Evolutionary conservation across 139 green algal genomes (phyloP), one percentile per base, ranked within the genome.

Genomic region (Picochlorum sp.): DNA sequence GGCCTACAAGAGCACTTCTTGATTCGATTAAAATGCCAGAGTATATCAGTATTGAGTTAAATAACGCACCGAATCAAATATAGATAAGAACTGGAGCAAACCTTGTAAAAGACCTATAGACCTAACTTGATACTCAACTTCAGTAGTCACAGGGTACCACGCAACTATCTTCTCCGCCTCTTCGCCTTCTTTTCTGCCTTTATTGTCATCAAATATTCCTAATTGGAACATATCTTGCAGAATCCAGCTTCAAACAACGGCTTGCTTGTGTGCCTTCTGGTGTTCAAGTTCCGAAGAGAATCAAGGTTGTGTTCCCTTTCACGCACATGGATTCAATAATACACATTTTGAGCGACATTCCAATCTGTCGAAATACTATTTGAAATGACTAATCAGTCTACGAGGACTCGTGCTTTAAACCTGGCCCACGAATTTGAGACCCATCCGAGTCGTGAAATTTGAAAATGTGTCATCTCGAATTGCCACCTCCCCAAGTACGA

Each of bases 91-190:
- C 20, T 65, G 58, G 8, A 65, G 49, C 34, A 82, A 34, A 26
- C 73, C 76, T 16, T 79, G 72, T 9, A 81, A 56, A 41, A 82
- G 60, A 23, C 76, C 76, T 3, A 56, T 56, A 10, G 70, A 28
- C 7, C 55, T 51, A 13, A 65, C 68, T 49, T 71, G 62, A n/a
- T 82, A 50, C 18, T 20, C 11, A 1, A 60, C 13, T 31, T 63
- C 24, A 37, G 55, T 55, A 18, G 11, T n/a, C 1, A 31, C 18
- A 2, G 76, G 76, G 44, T 62, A 66, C 14, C 66, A 74, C 2
- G 58, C 76, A 50, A 82, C 34, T 44, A 82, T 47, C 24, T 75
- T 77, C 16, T 70, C 59, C 4, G 60, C n/a, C 45, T 82, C 76
- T 18, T 65, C 13, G 8, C 73, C 73, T 38, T 82, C 76, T 3